Base-by-base conservation (phyloP, 2,329 filamentous ascomycete species). In the Daldinia sp. region DNA sequence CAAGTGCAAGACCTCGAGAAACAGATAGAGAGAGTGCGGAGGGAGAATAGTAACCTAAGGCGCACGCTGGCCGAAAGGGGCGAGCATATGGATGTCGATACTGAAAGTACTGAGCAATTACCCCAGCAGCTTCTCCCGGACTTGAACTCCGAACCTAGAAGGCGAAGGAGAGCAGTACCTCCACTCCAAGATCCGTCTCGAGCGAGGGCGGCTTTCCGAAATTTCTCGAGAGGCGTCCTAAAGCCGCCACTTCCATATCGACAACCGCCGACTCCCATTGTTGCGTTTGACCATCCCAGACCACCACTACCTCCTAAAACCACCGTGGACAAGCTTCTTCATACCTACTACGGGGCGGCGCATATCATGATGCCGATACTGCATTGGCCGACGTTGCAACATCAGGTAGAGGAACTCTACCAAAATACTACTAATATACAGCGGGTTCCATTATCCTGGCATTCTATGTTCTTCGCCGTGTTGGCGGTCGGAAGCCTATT, bases 1-100 rank as follows among this genome's bases (percentile, higher is more conserved):
- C 96, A 98, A 84, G 93, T 98, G 12, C 96, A 98, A 81, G 96
- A 99, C 79, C 85, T 99, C 28, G 95, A 98, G 81, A 96, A 93
- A 80, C 94, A 98, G 80, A 88, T 98, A 75, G 88, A 92, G 53
- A 87, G 91, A 59, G 87, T 96, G 44, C 92, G 90, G 77, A 89
- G 93, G 65, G 92, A 97, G 79, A 94, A 97, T 75, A 86, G 84
- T 63, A 90, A 90, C 68, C 82, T 97, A 42, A 89, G 89, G 59
- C 89, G 90, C 33, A 88, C 90, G 75, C 81, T 93, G 48, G 81
- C 83, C 46, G 84, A 85, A 55, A 79, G 82, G 60, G 82, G 84
- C 64, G 83, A 82, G 13, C 82, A 83, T 71, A 83, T 85, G 81
- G 85, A 86, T 51, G 74, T 85, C 58, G 84, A 86, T 60, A 72